phyloP scores from a whole-genome alignment of 148 eudicot genomes.

The Rhododendron henanense region DNA sequence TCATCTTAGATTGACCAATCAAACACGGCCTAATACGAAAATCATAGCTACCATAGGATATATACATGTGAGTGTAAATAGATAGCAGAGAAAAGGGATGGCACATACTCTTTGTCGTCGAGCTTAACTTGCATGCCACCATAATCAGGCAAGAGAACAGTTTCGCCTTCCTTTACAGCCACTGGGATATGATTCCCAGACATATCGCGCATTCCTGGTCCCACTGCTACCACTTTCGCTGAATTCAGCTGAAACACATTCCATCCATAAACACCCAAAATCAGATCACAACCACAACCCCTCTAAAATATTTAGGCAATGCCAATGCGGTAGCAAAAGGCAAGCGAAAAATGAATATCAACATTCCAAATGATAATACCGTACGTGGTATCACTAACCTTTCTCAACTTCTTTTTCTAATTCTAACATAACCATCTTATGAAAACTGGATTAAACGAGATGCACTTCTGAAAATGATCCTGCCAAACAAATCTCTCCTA shows the following conservation, averaged over 20 bases:
- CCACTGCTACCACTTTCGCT: conserved; percentile 74
- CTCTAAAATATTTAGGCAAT: neutral
- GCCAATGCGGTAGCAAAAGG: neutral
- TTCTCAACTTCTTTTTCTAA: neutral
- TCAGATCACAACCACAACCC: neutral
- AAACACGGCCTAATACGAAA: neutral
- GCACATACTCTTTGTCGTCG: conserved; percentile 67
- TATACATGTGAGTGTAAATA: neutral
- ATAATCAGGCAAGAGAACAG: conserved; percentile 79
- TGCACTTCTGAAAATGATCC: neutral
- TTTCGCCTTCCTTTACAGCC: conserved; percentile 78
- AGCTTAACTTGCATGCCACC: conserved; percentile 84
- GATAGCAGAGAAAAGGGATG: neutral
- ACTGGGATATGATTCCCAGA: conserved; percentile 55
- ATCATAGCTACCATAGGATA: neutral
- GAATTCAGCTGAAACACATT: conserved; percentile 53
- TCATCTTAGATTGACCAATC: neutral
- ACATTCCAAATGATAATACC: neutral
- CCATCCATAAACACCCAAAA: neutral
- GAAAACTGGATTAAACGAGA: neutral
- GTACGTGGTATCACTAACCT: neutral
- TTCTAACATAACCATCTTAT: neutral
- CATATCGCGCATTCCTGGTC: conserved; percentile 60
- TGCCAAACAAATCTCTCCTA: neutral
- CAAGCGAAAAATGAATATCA: neutral